Percentiles rank a stretch among this genome's conserved stretches.
Evolutionary conservation across 495 filamentous ascomycete genomes (phyloP).

Genomic region (Penicillium riverlandense): DNA sequence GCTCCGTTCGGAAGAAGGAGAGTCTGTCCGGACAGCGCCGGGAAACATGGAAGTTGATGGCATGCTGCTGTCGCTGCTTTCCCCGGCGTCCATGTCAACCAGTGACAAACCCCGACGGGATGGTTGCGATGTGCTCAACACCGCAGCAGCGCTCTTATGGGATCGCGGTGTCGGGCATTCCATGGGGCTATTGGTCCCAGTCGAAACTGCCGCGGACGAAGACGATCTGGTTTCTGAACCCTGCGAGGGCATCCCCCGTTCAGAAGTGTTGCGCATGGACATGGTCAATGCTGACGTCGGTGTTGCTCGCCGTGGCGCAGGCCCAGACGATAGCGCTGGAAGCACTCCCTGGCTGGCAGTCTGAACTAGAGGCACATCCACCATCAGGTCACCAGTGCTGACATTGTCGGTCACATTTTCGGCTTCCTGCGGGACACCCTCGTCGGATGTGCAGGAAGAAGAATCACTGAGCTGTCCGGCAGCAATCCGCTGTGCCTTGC

Average conservation of each 20-base stretch:
- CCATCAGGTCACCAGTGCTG: not conserved
- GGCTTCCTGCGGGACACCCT: slow-evolving; percentile 31
- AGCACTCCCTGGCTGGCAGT: not conserved
- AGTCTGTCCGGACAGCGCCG: slow-evolving; percentile 67
- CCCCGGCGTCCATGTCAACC: slow-evolving; percentile 68
- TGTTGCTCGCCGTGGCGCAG: slow-evolving; percentile 12
- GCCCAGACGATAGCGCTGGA: slow-evolving; percentile 1
- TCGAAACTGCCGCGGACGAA: slow-evolving; percentile 54
- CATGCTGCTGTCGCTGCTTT: slow-evolving; percentile 81
- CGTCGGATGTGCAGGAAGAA: slow-evolving; percentile 44
- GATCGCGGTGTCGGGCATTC: slow-evolving; percentile 90
- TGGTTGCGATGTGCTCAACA: slow-evolving; percentile 54
- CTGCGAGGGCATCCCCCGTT: slow-evolving; percentile 21
- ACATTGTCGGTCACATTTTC: not conserved
- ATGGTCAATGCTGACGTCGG: slow-evolving; percentile 33
- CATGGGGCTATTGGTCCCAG: slow-evolving; percentile 80
- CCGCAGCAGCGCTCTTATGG: slow-evolving; percentile 58
- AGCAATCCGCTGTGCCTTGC: slow-evolving; percentile 82
- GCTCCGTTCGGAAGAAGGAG: slow-evolving; percentile 79
- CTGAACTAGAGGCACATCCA: not conserved
- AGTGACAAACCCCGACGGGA: slow-evolving; percentile 65
- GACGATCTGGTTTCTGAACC: slow-evolving; percentile 42
- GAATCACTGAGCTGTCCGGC: slow-evolving; percentile 80
- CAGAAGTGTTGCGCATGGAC: slow-evolving; percentile 36
- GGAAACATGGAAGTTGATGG: slow-evolving; percentile 68